phyloP scores from a whole-genome alignment of 73 alveolate species.

The Diophrys sp. region DNA sequence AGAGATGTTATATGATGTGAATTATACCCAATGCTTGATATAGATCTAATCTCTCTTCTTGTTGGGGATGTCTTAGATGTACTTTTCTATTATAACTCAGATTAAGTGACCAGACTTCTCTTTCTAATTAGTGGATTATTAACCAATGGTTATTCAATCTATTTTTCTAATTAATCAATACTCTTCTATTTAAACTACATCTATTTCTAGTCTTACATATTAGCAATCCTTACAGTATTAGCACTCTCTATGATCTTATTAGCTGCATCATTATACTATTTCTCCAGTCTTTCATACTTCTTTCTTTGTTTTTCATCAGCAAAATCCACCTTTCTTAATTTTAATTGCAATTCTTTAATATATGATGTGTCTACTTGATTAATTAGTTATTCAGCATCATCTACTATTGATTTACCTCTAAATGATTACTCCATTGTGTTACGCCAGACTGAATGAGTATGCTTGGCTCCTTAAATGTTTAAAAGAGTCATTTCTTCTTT shows the following conservation, averaged over 20 bases:
- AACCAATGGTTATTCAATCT: neutral
- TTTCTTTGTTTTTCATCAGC: neutral
- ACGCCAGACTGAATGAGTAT: neutral
- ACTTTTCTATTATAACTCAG: too few relatives aligned
- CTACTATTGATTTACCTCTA: neutral
- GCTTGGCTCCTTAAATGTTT: neutral
- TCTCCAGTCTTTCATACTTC: neutral
- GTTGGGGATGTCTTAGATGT: too few relatives aligned
- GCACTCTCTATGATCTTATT: neutral
- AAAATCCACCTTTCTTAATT: neutral
- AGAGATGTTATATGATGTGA: too few relatives aligned
- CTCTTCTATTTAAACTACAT: neutral
- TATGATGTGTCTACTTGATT: neutral
- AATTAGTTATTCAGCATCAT: neutral
- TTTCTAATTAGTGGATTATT: neutral
- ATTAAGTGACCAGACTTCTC: too few relatives aligned
- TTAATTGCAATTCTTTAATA: neutral
- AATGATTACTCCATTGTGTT: neutral
- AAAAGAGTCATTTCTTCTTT: neutral
- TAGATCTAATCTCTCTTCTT: too few relatives aligned
- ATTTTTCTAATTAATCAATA: neutral
- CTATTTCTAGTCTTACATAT: too few relatives aligned
- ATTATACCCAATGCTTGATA: too few relatives aligned
- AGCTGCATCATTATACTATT: neutral
- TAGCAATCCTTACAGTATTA: neutral